Percentiles rank a stretch among this genome's conserved stretches.
Conservation (phyloP, 192 early-diverging fungal genomes). For the Entomortierella lignicola region DNA sequence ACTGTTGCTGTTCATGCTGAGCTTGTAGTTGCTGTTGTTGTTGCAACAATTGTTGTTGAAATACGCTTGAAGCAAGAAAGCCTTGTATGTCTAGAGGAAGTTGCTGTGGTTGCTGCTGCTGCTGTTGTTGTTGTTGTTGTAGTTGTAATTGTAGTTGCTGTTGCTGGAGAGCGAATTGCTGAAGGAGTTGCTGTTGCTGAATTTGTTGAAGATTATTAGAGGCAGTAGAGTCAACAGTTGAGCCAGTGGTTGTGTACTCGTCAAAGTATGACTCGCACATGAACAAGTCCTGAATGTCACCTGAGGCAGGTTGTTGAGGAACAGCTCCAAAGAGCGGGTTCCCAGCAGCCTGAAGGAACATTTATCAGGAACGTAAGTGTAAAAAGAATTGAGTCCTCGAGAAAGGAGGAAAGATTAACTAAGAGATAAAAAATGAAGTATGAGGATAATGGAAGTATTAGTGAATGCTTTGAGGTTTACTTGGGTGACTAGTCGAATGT, state of each 20-base stretch:
- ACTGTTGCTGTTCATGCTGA: conserved; percentile 46
- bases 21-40: conserved; percentile 40
- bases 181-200: conserved; percentile 10
- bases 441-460: background rate
- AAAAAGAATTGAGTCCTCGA: too few relatives aligned
- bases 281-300: conserved; percentile 50
- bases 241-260: conserved; percentile 46
- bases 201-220: conserved; percentile 12
- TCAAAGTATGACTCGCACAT: conserved; percentile 61
- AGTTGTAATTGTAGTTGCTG: conserved; percentile 41
- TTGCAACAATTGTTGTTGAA: conserved; percentile 40
- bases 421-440: background rate
- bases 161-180: conserved; percentile 33
- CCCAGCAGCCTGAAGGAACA: conserved; percentile 47
- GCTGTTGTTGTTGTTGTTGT: conserved; percentile 36
- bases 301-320: conserved; percentile 9
- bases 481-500: too few relatives aligned
- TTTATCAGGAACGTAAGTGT: too few relatives aligned
- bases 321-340: conserved; percentile 43
- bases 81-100: conserved; percentile 39
- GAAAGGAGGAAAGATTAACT: background rate
- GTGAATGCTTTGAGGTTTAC: conserved; percentile 2
- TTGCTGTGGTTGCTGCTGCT: conserved; percentile 25
- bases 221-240: conserved; percentile 12
- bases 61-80: conserved; percentile 40